Evolutionary conservation across 176 grass and related monocot genomes (phyloP), one percentile per base, ranked within the genome.

Genomic region (Cenchrus americanus): DNA sequence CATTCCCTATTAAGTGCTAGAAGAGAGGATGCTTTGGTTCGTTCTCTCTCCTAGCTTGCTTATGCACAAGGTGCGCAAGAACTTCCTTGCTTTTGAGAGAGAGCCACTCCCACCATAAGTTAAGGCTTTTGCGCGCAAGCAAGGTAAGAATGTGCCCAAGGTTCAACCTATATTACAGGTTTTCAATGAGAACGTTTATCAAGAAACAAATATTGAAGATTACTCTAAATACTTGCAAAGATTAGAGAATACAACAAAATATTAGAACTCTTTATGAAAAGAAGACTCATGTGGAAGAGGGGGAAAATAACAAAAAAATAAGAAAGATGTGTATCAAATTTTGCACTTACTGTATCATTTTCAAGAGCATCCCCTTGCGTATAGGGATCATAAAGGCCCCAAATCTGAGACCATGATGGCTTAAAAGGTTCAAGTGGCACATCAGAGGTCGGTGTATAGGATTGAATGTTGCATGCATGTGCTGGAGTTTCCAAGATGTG

Each of bases 401-500:
- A 37, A 87, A 89, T 83, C 44, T 86, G 83, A 70, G 69, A 84
- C 75, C 84, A 87, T 14, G 87, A 89, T 71, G 80, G 80, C 59
- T 81, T 84, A 67, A 71, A 89, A 77, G 90, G 80, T 78, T 89
- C 84, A 57, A 92, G 62, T 72, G 62, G 79, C 26, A 69, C 75
- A 42, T 80, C 76, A 49, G 41, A 61, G 42, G 55, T 69, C 4
- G 73, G 42, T 5, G 53, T 55, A 10, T 81, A 44, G 27, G 62
- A 60, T 37, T 84, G 77, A 53, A 27, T 71, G 24, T 82, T 78
- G 72, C 61, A 73, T 48, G 43, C 69, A 61, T 91, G 15, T 64
- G 57, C 53, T 50, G 77, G 62, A 62, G 27, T 71, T 57, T 81
- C 66, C 13, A 59, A 61, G 37, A 83, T 67, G 69, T 69, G 65